Percentiles rank a stretch among this genome's conserved stretches.
Evolutionary conservation across 257 asterid species (phyloP).

Genomic region (Solanum clarkiae): DNA sequence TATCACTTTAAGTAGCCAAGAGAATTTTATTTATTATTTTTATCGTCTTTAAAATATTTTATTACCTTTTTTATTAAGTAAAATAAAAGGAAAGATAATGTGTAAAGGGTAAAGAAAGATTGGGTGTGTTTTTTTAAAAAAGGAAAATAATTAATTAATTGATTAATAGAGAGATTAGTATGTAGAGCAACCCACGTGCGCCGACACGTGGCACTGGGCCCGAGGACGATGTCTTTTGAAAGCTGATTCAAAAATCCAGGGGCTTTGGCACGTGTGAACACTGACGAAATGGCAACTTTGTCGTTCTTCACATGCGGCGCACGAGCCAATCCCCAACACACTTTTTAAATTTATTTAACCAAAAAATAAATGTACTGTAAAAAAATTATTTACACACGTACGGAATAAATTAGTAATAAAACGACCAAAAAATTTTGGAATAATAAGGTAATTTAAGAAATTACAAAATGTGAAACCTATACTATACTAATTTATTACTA

Average conservation of each 20-base stretch:
- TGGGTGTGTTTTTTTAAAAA: background rate
- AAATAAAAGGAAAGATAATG: background rate
- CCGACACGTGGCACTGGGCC: slow-evolving; percentile 19
- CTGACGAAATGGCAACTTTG: background rate
- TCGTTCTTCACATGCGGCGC: slow-evolving; percentile 12
- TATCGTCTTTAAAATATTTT: background rate
- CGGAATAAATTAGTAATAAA: background rate
- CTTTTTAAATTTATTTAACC: background rate
- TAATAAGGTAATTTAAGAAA: background rate
- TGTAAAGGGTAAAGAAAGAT: background rate
- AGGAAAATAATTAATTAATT: background rate
- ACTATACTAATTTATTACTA: background rate
- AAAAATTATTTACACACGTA: background rate
- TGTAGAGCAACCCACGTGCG: slow-evolving; percentile 30
- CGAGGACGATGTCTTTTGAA: slow-evolving; percentile 3
- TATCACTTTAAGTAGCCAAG: background rate
- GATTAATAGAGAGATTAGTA: slow-evolving; percentile 9
- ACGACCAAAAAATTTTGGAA: background rate
- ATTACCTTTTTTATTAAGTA: background rate
- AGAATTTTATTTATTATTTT: background rate
- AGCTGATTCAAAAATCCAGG: background rate
- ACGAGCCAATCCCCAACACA: background rate
- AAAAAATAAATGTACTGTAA: background rate
- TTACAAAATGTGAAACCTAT: background rate
- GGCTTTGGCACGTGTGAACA: slow-evolving; percentile 18